phyloP scores from a whole-genome alignment of 2,329 filamentous ascomycete species.

The Anisogramma anomala region DNA sequence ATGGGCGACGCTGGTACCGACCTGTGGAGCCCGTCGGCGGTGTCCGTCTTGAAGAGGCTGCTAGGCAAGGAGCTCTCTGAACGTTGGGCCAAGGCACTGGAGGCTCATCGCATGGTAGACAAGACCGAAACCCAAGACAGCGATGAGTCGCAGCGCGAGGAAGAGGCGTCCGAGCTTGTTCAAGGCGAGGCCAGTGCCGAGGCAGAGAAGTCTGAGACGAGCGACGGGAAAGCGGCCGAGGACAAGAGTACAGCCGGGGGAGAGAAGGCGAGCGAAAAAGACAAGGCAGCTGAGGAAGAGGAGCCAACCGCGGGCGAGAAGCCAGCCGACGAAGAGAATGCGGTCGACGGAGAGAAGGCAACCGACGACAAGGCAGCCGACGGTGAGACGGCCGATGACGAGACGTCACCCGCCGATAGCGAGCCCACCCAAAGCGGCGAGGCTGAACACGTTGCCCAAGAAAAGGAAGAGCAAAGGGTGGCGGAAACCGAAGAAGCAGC shows the following conservation, averaged over 20 bases:
- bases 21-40: slow-evolving; percentile 65
- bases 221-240: slow-evolving; percentile 9
- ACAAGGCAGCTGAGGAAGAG: background rate
- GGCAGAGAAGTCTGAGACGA: slow-evolving; percentile 11
- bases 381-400: slow-evolving; percentile 5
- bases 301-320: background rate
- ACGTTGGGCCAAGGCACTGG: slow-evolving; percentile 35
- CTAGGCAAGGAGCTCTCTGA: slow-evolving; percentile 40
- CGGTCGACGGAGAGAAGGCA: slow-evolving; percentile 13
- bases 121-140: slow-evolving; percentile 14
- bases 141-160: background rate
- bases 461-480: background rate
- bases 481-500: slow-evolving; percentile 4
- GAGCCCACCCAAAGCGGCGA: slow-evolving; percentile 10
- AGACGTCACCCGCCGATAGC: too few relatives aligned
- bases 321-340: background rate
- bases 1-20: slow-evolving; percentile 67
- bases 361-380: slow-evolving; percentile 9
- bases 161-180: slow-evolving; percentile 1
- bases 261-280: too few relatives aligned
- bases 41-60: slow-evolving; percentile 48
- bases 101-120: slow-evolving; percentile 17
- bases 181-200: background rate
- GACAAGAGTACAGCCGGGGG: slow-evolving; percentile 10
- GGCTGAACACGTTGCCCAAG: slow-evolving; percentile 11